Evolutionary conservation across 2,329 filamentous ascomycete species (phyloP), one percentile per base, ranked within the genome.

Genomic region (Diaporthe humulicola): DNA sequence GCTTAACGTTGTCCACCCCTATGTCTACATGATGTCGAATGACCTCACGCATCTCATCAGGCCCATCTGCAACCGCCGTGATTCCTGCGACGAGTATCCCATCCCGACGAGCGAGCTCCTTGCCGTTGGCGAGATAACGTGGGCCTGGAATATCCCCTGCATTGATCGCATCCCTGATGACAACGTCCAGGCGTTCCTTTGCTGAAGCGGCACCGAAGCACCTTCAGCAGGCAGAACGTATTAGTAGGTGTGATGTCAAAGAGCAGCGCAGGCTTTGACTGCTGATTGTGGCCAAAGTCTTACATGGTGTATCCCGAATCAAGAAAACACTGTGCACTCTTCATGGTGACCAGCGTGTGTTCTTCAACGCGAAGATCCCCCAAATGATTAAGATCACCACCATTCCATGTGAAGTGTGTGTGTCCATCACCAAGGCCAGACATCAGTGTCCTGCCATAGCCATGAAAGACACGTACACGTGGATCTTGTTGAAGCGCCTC

Each of bases 241-340:
- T 33, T 17, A 57, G 54, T n/a, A 17, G 12, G 30, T n/a, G n/a
- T n/a, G n/a, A n/a, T n/a, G n/a, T n/a, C n/a, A n/a, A n/a, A n/a
- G n/a, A n/a, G n/a, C n/a, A n/a, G n/a, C n/a, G n/a, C n/a, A n/a
- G n/a, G n/a, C n/a, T n/a, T n/a, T n/a, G n/a, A n/a, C n/a, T n/a
- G n/a, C n/a, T n/a, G 2, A 45, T 0, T 7, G n/a, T 28, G n/a
- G 15, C 25, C 10, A 3, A 4, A 1, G 7, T 33, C 60, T 15
- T 38, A 67, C 86, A 88, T 88, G 0, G 87, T 88, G 77, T 88
- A 88, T 0, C 87, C 87, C 5, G 83, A 87, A 77, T 89, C 87
- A 10, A 88, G 78, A 75, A 85, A 88, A 58, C 81, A 84, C 77
- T 84, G 81, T 0, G 87, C 87, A 42, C 80, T 82, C 40, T 82